Evolutionary conservation across 768 basidiomycete species (phyloP).

Genomic region (Coprinellus aureogranulatus): DNA sequence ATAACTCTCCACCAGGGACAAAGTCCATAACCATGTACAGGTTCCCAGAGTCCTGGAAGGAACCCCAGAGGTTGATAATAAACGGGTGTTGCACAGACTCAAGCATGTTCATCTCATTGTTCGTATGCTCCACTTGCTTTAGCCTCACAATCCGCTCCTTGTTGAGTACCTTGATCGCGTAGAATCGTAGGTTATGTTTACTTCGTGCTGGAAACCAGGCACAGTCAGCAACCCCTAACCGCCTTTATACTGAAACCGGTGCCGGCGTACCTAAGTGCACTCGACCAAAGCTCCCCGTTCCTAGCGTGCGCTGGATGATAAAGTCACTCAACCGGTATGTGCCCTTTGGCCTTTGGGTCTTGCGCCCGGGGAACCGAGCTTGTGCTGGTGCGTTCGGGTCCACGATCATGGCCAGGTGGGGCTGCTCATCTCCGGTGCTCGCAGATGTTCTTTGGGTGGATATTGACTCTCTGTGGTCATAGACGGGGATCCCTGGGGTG

Average conservation of each 20-base stretch:
- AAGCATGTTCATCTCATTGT: slow-evolving; percentile 89
- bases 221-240: slow-evolving; percentile 9
- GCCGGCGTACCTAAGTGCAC: slow-evolving; percentile 75
- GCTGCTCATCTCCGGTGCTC: slow-evolving; percentile 18
- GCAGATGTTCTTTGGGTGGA: slow-evolving; percentile 66
- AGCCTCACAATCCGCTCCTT: slow-evolving; percentile 90
- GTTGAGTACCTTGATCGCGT: slow-evolving; percentile 91
- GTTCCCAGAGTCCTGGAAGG: slow-evolving; percentile 88
- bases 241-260: slow-evolving; percentile 1
- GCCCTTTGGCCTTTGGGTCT: slow-evolving; percentile 49
- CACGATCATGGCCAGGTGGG: slow-evolving; percentile 13
- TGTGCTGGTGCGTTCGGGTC: slow-evolving; percentile 7
- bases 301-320: slow-evolving; percentile 76
- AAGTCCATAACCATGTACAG: slow-evolving; percentile 99
- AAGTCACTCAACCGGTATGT: slow-evolving; percentile 75
- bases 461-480: slow-evolving; percentile 63
- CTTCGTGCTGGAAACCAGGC: slow-evolving; percentile 62
- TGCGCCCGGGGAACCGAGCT: slow-evolving; percentile 15
- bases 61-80: slow-evolving; percentile 95
- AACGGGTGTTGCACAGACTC: slow-evolving; percentile 85
- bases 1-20: slow-evolving; percentile 94
- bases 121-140: slow-evolving; percentile 97
- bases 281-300: slow-evolving; percentile 97
- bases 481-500: slow-evolving; percentile 30
- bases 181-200: slow-evolving; percentile 92